A percentile compares a stretch with the other conserved stretches of the same genome.
Conservation (phyloP, 176 grass and related monocot genomes). For the Zizania latifolia region DNA sequence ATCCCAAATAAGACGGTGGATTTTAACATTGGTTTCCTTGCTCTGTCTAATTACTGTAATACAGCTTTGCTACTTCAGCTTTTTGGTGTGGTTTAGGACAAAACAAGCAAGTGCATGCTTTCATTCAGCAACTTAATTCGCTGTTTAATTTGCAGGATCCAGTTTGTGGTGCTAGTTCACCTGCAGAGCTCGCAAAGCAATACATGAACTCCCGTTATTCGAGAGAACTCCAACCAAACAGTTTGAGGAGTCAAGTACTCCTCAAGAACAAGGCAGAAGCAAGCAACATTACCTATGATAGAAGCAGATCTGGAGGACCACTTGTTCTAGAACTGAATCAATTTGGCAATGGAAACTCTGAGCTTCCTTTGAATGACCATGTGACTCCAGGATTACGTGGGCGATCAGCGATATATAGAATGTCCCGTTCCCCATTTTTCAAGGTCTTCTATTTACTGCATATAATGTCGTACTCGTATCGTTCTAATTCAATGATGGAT, state of each 20-base stretch:
- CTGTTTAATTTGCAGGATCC: slow-evolving; percentile 32
- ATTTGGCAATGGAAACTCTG: slow-evolving; percentile 23
- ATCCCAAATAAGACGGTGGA: too few species aligned
- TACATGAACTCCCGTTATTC: slow-evolving; percentile 52
- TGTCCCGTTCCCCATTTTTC: slow-evolving; percentile 55
- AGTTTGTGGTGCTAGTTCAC: slow-evolving; percentile 29
- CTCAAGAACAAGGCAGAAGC: slow-evolving; percentile 33
- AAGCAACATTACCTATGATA: slow-evolving; percentile 33
- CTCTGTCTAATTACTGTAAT: background rate
- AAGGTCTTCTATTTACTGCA: slow-evolving; percentile 35
- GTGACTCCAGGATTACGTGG: slow-evolving; percentile 36
- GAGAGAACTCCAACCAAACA: slow-evolving; percentile 27
- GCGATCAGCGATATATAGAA: slow-evolving; percentile 55
- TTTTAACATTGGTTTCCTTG: background rate
- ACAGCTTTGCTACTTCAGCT: background rate
- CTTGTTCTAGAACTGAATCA: slow-evolving; percentile 24
- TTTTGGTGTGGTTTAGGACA: slow-evolving; percentile 7
- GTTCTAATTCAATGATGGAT: background rate
- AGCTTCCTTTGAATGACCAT: slow-evolving; percentile 45
- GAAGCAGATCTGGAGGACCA: slow-evolving; percentile 15
- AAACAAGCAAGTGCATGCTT: background rate
- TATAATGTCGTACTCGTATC: background rate
- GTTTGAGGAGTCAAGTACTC: slow-evolving; percentile 36
- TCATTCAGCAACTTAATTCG: background rate
- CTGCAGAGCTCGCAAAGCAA: slow-evolving; percentile 57